Base-by-base conservation (phyloP, 1,284 basidiomycete genomes). In the Irpex sp. region DNA sequence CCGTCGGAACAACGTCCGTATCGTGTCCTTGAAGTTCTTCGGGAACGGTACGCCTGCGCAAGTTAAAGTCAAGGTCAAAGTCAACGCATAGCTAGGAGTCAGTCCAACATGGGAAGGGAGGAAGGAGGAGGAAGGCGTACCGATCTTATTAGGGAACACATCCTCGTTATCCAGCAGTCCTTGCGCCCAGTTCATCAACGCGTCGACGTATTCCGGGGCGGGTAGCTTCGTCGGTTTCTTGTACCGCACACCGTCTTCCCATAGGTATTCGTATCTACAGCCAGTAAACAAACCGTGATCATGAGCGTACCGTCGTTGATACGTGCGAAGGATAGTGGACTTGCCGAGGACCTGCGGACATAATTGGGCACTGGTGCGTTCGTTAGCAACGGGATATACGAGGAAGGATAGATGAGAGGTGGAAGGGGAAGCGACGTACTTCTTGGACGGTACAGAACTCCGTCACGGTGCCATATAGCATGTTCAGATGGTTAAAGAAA, bases 171-270 rank as follows among this genome's bases (percentile, higher is more conserved):
- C 97, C 56, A 99, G 81, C 61, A 97, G 83, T 54, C 83, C 84
- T 76, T 99, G 97, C 6, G 95, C 90, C 97, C 97, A 99, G 74
- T 96, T 98, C 95, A 99, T 98, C 63, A 99, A 81, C 21, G 94
- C 93, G 73, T 99, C 97, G 61, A 99, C 96, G 74, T 99, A 99
- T 63, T 97, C 95, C 1, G 95, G 95, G 0, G 95, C 96, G 3
- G 93, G 87, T 21, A 98, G 85, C 72, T 96, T 96, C 3, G 95
- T 95, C n/a, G 95, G 95, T 65, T 89, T 89, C 77, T 93, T 95
- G 83, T 91, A 97, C 67, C 87, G 91, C 60, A 88, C 83, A 15
- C 95, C 94, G 71, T 98, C 97, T 76, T 99, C 97, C 97, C 97
- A 99, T 35, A 98, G 88, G 77, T 98, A 99, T 76, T 99, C 97